A percentile compares a stretch with the other conserved stretches of the same genome.
phyloP scores from a whole-genome alignment of 805 yeast genomes.

The Candida nonsorbophila region DNA sequence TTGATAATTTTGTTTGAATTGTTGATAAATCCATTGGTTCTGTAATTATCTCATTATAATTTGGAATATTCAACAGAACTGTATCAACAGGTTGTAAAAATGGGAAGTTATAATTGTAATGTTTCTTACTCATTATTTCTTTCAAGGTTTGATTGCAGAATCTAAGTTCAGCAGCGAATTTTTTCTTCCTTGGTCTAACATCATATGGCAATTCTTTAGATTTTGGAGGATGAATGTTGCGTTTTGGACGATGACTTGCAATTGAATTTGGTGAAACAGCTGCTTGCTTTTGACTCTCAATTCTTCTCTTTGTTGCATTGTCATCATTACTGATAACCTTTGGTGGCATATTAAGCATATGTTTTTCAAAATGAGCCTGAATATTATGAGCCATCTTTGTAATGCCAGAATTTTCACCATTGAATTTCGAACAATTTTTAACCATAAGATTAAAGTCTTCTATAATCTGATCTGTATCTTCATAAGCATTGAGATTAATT shows the following conservation, averaged over 20 bases:
- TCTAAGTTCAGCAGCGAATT: constrained; percentile 81
- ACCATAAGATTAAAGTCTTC: constrained; percentile 85
- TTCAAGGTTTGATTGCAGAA: constrained; percentile 78
- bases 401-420: constrained; percentile 78
- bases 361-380: constrained; percentile 90
- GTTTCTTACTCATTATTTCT: constrained; percentile 79
- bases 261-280: constrained; percentile 44
- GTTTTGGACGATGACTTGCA: constrained; percentile 83
- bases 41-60: constrained; percentile 79
- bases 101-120: constrained; percentile 81
- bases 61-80: constrained; percentile 87
- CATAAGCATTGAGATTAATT: constrained; percentile 64
- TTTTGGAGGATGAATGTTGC: constrained; percentile 95
- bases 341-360: constrained; percentile 87
- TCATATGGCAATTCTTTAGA: constrained; percentile 92
- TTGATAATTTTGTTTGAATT: constrained; percentile 69
- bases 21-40: constrained; percentile 95
- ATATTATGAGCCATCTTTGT: constrained; percentile 89
- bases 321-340: constrained; percentile 11
- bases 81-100: constrained; percentile 94
- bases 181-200: constrained; percentile 85
- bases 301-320: constrained; percentile 14
- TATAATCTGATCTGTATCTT: constrained; percentile 58
- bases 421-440: constrained; percentile 72
- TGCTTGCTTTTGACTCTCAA: constrained; percentile 1